Evolutionary conservation across 2,329 filamentous ascomycete species (phyloP).

Genomic region (Arthrobotrys conoides): DNA sequence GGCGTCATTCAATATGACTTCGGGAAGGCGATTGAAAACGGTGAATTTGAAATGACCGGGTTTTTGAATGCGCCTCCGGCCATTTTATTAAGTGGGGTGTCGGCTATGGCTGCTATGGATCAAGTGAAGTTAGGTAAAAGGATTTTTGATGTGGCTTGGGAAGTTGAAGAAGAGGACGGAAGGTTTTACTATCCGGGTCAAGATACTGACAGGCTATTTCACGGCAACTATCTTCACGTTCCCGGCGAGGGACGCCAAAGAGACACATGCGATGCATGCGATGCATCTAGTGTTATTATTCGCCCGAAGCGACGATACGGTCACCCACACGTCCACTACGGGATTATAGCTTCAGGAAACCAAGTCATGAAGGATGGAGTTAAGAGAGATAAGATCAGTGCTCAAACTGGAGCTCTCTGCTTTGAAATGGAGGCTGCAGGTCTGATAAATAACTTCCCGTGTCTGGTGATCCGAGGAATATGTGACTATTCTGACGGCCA

Average conservation of each 20-base stretch:
- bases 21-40: conserved; percentile 5
- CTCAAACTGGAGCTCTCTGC: conserved; percentile 13
- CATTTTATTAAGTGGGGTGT: background rate
- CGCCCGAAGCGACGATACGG: background rate
- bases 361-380: conserved; percentile 33
- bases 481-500: conserved; percentile 30
- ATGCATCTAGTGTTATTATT: background rate
- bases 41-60: background rate
- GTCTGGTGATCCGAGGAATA: conserved; percentile 19
- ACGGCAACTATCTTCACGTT: conserved; percentile 5
- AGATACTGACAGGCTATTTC: conserved; percentile 12
- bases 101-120: conserved; percentile 4
- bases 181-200: conserved; percentile 1
- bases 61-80: conserved; percentile 4
- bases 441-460: conserved; percentile 1
- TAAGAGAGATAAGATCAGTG: conserved; percentile 32
- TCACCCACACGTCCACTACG: conserved; percentile 15
- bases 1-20: conserved; percentile 26
- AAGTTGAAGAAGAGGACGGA: background rate
- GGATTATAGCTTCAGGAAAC: conserved; percentile 29
- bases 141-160: conserved; percentile 1
- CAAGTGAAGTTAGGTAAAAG: background rate
- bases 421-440: conserved; percentile 20
- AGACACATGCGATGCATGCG: background rate
- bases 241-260: background rate